Conservation (phyloP, 257 asterid species). For the Paraleonurus japonicus region DNA sequence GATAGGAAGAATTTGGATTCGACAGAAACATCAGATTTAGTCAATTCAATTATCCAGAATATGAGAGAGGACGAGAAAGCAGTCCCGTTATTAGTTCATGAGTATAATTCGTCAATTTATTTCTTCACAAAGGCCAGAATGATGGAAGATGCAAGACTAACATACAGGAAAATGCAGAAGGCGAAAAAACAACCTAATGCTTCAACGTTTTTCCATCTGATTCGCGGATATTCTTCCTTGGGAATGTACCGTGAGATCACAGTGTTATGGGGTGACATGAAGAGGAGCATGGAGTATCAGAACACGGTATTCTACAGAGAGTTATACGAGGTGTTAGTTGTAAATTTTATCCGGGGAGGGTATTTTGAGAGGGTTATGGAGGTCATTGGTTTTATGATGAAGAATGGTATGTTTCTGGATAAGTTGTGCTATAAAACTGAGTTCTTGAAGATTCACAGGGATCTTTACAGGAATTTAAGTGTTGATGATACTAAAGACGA, state of each 20-base stretch:
- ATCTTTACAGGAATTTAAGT: slow-evolving; percentile 59
- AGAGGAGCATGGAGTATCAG: slow-evolving; percentile 50
- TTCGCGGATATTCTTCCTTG: slow-evolving; percentile 55
- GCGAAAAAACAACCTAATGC: slow-evolving; percentile 61
- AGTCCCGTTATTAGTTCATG: slow-evolving; percentile 33
- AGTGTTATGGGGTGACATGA: slow-evolving; percentile 78
- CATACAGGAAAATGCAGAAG: slow-evolving; percentile 71
- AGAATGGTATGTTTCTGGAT: slow-evolving; percentile 63
- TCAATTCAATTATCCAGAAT: slow-evolving; percentile 39
- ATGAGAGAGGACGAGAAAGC: slow-evolving; percentile 41
- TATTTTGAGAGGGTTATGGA: slow-evolving; percentile 90
- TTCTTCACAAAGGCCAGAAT: slow-evolving; percentile 80
- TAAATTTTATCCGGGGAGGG: slow-evolving; percentile 78
- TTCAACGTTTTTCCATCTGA: slow-evolving; percentile 56
- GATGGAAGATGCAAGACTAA: slow-evolving; percentile 71
- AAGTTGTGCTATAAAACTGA: slow-evolving; percentile 65
- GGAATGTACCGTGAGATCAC: slow-evolving; percentile 83
- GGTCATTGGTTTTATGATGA: slow-evolving; percentile 60
- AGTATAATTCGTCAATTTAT: slow-evolving; percentile 69
- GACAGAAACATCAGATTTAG: slow-evolving; percentile 39
- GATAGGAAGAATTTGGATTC: slow-evolving; percentile 22
- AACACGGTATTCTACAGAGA: slow-evolving; percentile 47
- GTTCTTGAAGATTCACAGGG: slow-evolving; percentile 70
- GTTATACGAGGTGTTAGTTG: slow-evolving; percentile 57
- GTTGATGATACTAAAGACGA: slow-evolving; percentile 60